Evolutionary conservation across 768 basidiomycete genomes (phyloP), one percentile per base, ranked within the genome.

Genomic region (Lyophyllum semitale): DNA sequence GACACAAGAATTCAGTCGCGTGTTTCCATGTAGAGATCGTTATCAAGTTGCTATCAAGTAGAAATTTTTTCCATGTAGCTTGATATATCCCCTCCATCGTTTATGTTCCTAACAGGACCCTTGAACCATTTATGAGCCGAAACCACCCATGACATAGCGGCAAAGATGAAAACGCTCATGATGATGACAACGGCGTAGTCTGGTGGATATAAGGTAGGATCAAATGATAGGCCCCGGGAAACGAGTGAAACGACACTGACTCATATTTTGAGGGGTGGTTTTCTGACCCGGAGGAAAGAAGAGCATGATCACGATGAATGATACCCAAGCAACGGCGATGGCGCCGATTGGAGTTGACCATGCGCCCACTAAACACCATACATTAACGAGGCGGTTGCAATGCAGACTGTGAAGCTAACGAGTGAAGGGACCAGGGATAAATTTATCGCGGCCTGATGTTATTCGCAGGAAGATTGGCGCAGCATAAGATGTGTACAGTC

Each of bases 91-190:
- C 23, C 42, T 43, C 43, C 30, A 33, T 37, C 35, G 17, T 37
- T 37, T 22, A 49, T 27, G 25, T 37, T 49, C 26, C 35, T 49
- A 13, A 49, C 23, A 20, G 48, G 48, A 2, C 48, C 48, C 17
- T 70, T 76, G 71, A 89, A 90, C 88, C 88, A 90, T 54, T 84
- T 82, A 32, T 70, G 81, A 1, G 88, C 88, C 22, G 87, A 88
- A 4, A 84, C 29, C 6, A 84, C 66, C 88, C 88, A 90, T 6
- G 83, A 87, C 4, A 76, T 51, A 1, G 81, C 69, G 0, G 88
- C 84, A 60, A 88, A 87, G 15, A 86, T 63, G 65, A 89, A 87
- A 4, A 89, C 85, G 1, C 72, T 73, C 73, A 78, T 75, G 63
- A 89, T 79, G 53, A 89, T 81, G 12, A 88, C 84, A 26, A 87